Evolutionary conservation across 441 rosid genomes (phyloP), one percentile per base, ranked within the genome.

Genomic region (Flueggea neowawraea): DNA sequence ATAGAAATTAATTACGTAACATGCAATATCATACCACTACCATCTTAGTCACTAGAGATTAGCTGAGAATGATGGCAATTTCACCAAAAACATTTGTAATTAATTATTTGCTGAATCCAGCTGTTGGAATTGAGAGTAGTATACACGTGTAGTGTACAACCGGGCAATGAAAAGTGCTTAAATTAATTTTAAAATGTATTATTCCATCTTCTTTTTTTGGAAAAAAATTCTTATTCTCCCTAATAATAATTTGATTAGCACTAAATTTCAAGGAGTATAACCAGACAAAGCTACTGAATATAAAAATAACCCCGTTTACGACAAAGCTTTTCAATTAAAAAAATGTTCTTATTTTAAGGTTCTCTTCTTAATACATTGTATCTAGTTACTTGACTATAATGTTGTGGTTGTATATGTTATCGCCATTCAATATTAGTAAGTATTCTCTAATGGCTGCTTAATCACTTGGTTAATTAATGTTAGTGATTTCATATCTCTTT

Each of bases 321-420:
- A 81, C 77, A 81, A 73, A 80, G 52, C 41, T 62, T 70, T 62
- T 55, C 3, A 32, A 74, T 63, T 55, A 61, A 59, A 39, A 52
- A 12, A 59, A 10, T 47, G 14, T 47, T 47, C 4, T 47, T 47
- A 12, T 10, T 47, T 39, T 0, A 13, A 48, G 50, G 50, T 52
- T 32, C 32, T 16, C 58, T 22, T 44, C 68, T 54, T 22, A 16
- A 68, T 82, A 22, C 91, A 81, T 69, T 77, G 90, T 47, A 82
- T 76, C 76, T 57, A 74, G 49, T 62, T 54, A 36, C 48, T 49
- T 39, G n/a, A 33, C 53, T 57, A 36, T 36, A 3, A 36, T 36
- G 44, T 65, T 22, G 16, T 39, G 31, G 16, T 48, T 61, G 31
- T 43, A 47, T 28, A 48, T 56, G 33, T 62, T 28, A 53, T 16